Base-by-base conservation (phyloP, 2,329 filamentous ascomycete genomes). In the Hortaea sp. region DNA sequence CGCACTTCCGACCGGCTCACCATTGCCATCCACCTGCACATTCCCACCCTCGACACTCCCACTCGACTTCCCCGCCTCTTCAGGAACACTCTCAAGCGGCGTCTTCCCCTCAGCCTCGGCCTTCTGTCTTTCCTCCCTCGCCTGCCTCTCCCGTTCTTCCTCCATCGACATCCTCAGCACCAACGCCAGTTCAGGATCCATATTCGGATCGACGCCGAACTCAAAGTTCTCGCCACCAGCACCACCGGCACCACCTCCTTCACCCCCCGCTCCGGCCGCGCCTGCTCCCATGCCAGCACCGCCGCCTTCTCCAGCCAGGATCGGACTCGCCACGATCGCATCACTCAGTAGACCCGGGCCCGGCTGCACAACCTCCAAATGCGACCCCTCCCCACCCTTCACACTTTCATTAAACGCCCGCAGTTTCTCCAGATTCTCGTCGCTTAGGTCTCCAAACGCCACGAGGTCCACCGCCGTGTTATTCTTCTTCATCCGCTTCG, bases 401-500 rank as follows among this genome's bases (percentile, higher is more conserved):
- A 97, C 87, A 52, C 84, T 84, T 52, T 94, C 85, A 68, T 95
- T 88, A 74, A 98, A 98, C 29, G 86, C 84, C 62, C 88, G 82
- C 45, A 98, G 80, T 73, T 97, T 97, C 65, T 85, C 80, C 46
- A 85, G 85, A 52, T 84, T 88, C 55, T 94, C 87, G 57, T 89
- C 86, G 55, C 92, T 87, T 44, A 95, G 77, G 59, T 98, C 90
- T 56, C 92, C 92, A 60, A 98, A 98, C 41, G 90, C 81, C 51
- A 98, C 79, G 62, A 98, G 90, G 67, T 98, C 92, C 63, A 98
- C 86, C 51, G 83, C 86, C 50, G 95, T 86, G 62, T 86, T 90
- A 68, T 84, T 85, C 78, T 98, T 98, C 81, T 97, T 97, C 88
- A 97, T 94, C 73, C 92, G 94, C 74, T 92, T 94, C 39, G 92